phyloP scores from a whole-genome alignment of 2,329 filamentous ascomycete species.

The Ceratocystis papillata region DNA sequence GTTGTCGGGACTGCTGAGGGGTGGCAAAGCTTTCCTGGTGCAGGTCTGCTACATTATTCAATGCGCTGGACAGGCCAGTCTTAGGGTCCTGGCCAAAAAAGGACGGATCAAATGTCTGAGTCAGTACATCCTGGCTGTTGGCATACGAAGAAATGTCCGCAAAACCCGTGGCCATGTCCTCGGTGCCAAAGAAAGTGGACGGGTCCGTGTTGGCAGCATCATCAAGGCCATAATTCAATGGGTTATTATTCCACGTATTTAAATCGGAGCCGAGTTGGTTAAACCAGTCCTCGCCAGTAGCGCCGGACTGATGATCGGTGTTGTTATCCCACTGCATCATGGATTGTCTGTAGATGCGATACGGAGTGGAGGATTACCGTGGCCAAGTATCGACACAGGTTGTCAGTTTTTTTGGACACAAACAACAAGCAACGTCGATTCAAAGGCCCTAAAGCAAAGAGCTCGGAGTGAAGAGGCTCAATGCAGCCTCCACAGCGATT shows the following conservation, averaged over 20 bases:
- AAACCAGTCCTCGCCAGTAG: constrained; percentile 16
- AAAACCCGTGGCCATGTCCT: constrained; percentile 4
- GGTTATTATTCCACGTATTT: neutral
- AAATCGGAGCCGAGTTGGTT: constrained; percentile 8
- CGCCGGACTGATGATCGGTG: neutral
- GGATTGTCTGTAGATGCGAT: neutral
- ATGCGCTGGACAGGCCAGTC: constrained; percentile 9
- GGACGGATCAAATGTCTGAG: constrained; percentile 14
- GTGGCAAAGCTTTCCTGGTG: constrained; percentile 16
- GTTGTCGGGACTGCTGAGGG: neutral
- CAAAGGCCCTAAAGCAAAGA: neutral
- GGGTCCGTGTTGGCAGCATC: neutral
- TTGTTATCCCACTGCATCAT: constrained; percentile 18
- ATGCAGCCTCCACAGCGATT: too few species aligned
- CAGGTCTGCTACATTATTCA: constrained; percentile 19
- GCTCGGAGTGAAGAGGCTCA: neutral
- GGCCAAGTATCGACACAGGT: too few species aligned
- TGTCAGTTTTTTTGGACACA: too few species aligned
- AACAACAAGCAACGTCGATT: neutral
- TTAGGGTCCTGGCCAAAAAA: constrained; percentile 20
- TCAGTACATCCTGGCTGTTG: neutral
- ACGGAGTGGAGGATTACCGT: neutral
- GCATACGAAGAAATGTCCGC: neutral
- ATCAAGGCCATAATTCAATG: constrained; percentile 13
- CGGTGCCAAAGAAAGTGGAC: neutral